phyloP scores from a whole-genome alignment of 352 stramenopile species.

The Phytophthora nicotianae region DNA sequence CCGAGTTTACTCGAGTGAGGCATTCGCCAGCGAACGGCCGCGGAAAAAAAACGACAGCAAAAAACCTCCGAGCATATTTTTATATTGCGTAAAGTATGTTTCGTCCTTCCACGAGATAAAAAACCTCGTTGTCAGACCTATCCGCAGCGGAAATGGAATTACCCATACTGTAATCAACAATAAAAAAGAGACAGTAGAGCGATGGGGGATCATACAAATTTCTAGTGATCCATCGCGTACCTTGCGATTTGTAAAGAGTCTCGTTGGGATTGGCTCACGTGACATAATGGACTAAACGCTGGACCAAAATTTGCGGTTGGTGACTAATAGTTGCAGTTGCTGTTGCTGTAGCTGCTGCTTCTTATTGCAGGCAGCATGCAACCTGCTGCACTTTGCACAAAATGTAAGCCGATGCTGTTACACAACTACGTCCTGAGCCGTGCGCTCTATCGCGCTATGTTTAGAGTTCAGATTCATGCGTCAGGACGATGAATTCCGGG shows the following conservation, averaged over 20 bases:
- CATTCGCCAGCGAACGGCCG: neutral
- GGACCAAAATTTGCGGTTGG: neutral
- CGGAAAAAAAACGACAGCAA: constrained; percentile 14
- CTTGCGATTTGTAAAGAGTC: constrained; percentile 7
- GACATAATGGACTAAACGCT: constrained; percentile 9
- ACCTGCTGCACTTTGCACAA: too few species aligned
- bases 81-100: neutral
- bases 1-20: constrained; percentile 20
- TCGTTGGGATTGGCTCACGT: neutral
- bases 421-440: neutral
- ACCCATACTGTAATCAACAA: constrained; percentile 11
- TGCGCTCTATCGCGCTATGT: neutral
- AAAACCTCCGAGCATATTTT: constrained; percentile 23
- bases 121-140: constrained; percentile 11
- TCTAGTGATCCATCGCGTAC: neutral
- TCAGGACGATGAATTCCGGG: neutral
- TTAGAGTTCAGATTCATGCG: neutral
- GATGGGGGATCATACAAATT: constrained; percentile 2
- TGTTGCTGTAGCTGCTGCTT: too few species aligned
- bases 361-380: too few species aligned
- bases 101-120: constrained; percentile 1
- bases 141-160: constrained; percentile 25
- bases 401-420: too few species aligned
- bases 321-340: neutral
- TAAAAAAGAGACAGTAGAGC: constrained; percentile 31